Base-by-base conservation (phyloP, 768 basidiomycete species). In the Leccinum variicolor region DNA sequence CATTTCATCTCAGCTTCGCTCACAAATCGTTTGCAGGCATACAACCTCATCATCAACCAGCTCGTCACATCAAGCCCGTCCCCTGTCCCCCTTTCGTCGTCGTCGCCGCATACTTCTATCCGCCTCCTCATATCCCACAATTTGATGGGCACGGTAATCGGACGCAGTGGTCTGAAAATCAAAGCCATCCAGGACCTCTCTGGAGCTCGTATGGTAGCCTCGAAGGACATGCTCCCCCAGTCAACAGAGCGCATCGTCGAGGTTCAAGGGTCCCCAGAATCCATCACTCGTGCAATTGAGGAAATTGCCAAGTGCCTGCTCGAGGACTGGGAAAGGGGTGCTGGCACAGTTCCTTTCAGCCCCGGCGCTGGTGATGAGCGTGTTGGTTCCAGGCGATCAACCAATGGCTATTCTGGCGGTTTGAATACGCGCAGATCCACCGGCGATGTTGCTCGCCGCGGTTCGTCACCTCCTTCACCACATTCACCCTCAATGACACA, bases 181-280 rank as follows among this genome's bases (percentile, higher is more conserved):
- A 98, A 98, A 78, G 91, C 94, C 69, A 98, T 99, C 72, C 97
- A 99, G 73, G 96, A 98, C 74, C 78, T 82, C 49, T 96, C 96
- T 39, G 94, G 94, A 52, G 94, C 94, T 19, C 90, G 97, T 55
- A 99, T 99, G 95, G 90, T 98, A 55, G 97, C 97, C 46, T 92
- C 92, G 60, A 98, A 98, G 75, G 97, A 98, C 69, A 98, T 98
- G 90, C 84, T 99, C 47, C 95, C 97, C 31, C 97, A 98, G 75
- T 98, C 96, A 31, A 99, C 97, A 49, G 97, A 99, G 75, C 92
- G 97, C 62, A 90, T 98, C 66, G 97, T 99, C 55, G 97, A 98
- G 74, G 92, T 99, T 49, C 93, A 98, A 69, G 97, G 97, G 43
- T 79, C 93, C 33, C 87, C 94, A 39, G 95, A 97, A 57, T 80